These are phyloP conservation scores for Perkinsus chesapeaki DNA, from an alignment of 169 alveolate genomes.

Conservation along the genomic window DNA sequence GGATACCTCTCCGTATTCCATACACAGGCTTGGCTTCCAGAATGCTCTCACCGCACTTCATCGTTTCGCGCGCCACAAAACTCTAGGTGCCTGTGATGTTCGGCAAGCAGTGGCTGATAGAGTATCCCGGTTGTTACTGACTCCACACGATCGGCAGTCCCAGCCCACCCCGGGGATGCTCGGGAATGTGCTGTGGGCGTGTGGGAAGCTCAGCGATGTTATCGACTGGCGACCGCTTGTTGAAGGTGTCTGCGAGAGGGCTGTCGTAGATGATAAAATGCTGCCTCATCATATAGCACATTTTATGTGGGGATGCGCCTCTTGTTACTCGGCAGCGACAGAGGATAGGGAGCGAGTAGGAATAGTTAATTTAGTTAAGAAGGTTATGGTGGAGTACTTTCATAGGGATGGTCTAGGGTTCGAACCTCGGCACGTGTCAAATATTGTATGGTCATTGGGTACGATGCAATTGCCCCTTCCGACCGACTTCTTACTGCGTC, in stretches of 20 bases:
- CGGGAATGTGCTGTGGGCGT: background rate
- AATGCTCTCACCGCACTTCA: background rate
- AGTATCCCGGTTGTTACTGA: background rate
- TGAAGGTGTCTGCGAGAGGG: background rate
- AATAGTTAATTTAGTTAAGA: background rate
- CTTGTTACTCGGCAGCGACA: background rate
- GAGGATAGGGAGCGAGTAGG: background rate
- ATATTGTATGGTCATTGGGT: background rate
- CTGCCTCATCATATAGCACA: background rate
- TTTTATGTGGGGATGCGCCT: background rate
- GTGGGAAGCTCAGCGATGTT: background rate
- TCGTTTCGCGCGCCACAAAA: slow-evolving; percentile 3
- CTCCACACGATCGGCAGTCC: background rate
- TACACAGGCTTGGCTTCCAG: background rate
- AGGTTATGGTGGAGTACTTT: background rate
- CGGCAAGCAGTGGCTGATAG: background rate
- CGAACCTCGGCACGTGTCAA: background rate
- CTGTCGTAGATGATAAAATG: background rate
- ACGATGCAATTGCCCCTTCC: background rate
- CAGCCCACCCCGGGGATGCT: background rate
- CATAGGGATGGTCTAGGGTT: background rate
- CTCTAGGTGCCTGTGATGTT: background rate
- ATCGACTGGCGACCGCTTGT: background rate
- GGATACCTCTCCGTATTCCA: background rate
- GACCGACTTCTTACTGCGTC: background rate